Evolutionary conservation across 495 filamentous ascomycete species (phyloP), one percentile per base, ranked within the genome.

Genomic region (Aspergillus sparsus): DNA sequence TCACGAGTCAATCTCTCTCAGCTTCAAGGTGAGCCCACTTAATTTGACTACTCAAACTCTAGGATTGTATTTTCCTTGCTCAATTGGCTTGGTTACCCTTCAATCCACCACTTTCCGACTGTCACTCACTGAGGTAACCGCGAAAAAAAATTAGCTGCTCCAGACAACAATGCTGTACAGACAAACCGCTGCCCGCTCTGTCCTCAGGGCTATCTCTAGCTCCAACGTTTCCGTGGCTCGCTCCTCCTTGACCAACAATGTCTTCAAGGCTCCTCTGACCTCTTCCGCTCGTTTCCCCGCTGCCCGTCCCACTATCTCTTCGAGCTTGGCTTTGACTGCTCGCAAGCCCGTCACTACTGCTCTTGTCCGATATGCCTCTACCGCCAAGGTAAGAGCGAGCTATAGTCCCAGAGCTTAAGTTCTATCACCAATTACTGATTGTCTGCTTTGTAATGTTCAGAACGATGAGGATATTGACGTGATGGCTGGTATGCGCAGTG

Each of bases 401-500:
- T 49, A 36, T 8, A 16, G 10, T 50, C 16, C n/a, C 18, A 21
- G 31, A 9, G 7, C n/a, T 16, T 12, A 27, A 13, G 7, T 7
- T 13, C 5, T 31, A 15, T 53, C 27, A 12, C 15, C 63, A 64
- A 68, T 73, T 62, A 69, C 72, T 76, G 65, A 76, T 66, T 37
- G 15, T 33, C 13, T 47, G 32, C 39, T 54, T 54, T 34, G 21
- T 27, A 27, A 27, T 10, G 46, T 61, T 46, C 46, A 79, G 59
- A 77, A 55, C 35, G 68, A 64, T 5, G 72, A 71, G 35, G 81
- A 86, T 32, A 69, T 74, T 44, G 85, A 92, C 53, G 86, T 93
- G 77, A 74, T 86, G 70, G 80, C 80, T 49, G 89, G 85, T 39
- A 74, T 97, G 46, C 87, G 81, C 68, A 66, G 78, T 21, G 93